These are phyloP conservation scores for Pseudogymnoascus sp. DNA, from an alignment of 2,329 filamentous ascomycete genomes.

Conservation along the genomic window DNA sequence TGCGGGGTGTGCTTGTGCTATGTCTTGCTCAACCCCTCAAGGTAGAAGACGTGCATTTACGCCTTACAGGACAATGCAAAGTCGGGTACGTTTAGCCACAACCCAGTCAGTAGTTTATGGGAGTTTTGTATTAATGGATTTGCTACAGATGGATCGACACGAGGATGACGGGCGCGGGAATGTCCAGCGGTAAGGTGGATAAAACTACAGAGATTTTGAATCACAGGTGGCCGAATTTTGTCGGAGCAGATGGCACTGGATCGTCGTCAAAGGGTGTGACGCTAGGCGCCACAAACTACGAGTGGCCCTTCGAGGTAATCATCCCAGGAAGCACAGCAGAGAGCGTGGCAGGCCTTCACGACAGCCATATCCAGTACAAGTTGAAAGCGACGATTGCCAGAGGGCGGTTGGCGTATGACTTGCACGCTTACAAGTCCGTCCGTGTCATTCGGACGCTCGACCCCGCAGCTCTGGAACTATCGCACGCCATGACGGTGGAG, in stretches of 20 bases:
- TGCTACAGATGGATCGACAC: conserved; percentile 42
- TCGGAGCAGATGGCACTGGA: conserved; percentile 41
- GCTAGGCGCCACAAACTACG: conserved; percentile 68
- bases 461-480: conserved; percentile 65
- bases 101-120: background rate
- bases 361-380: conserved; percentile 82
- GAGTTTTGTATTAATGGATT: background rate
- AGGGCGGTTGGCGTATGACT: conserved; percentile 81
- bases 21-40: conserved; percentile 62
- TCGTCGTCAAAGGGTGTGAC: conserved; percentile 44
- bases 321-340: conserved; percentile 69
- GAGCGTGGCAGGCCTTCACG: conserved; percentile 81
- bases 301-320: conserved; percentile 70
- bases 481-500: conserved; percentile 89
- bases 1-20: conserved; percentile 67
- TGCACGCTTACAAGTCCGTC: conserved; percentile 70
- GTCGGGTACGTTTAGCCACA: conserved; percentile 48
- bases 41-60: conserved; percentile 65
- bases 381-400: conserved; percentile 83
- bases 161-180: conserved; percentile 47
- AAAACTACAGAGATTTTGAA: conserved; percentile 53
- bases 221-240: conserved; percentile 62
- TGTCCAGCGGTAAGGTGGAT: conserved; percentile 52
- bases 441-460: conserved; percentile 72
- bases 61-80: conserved; percentile 61